Base-by-base conservation (phyloP, 805 yeast genomes). In the Cyberlindnera americana region DNA sequence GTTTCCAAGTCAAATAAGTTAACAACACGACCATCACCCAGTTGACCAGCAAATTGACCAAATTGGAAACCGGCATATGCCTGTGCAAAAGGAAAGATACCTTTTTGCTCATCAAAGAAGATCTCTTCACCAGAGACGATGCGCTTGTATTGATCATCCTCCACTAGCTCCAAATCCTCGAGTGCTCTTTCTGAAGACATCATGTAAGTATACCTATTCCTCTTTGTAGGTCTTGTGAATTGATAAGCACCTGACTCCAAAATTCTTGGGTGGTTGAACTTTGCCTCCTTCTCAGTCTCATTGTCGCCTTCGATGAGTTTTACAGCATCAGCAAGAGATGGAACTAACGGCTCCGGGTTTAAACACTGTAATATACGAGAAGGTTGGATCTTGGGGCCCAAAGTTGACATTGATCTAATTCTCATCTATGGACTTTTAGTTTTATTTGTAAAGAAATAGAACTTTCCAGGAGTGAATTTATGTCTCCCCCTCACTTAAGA, bases 21-120 rank as follows among this genome's bases (percentile, higher is more conserved):
- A 6, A 81, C 74, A 2, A 88, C 96, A 44, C 99, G 67, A 1
- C 99, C 99, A 60, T 91, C 99, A 6, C 99, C 99, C 46, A 91
- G 66, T 60, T 93, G 99, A 2, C 98, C 98, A 0, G 97, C 97
- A 77, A 91, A 91, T 48, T 77, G 78, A 3, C 99, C 98, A 67
- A 93, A 91, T 57, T 91, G 99, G 72, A 83, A 88, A 1, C 99
- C 99, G 2, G 98, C 96, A 61, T 91, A 91, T 0, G 91, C 86
- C 60, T 84, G 90, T 11, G 96, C 77, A 61, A 84, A 91, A 0
- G 99, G 98, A 49, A 77, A 77, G 1, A 83, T 72, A 11, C 35
- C 35, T 28, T 30, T 19, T 6, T 57, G 54, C 8, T 55, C 55
- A 23, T 70, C 67, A 14, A 65, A 65, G 26, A 61, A 52, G 2